Conservation (phyloP, 805 yeast species). For the Sungouiozyma ichnusensis region DNA sequence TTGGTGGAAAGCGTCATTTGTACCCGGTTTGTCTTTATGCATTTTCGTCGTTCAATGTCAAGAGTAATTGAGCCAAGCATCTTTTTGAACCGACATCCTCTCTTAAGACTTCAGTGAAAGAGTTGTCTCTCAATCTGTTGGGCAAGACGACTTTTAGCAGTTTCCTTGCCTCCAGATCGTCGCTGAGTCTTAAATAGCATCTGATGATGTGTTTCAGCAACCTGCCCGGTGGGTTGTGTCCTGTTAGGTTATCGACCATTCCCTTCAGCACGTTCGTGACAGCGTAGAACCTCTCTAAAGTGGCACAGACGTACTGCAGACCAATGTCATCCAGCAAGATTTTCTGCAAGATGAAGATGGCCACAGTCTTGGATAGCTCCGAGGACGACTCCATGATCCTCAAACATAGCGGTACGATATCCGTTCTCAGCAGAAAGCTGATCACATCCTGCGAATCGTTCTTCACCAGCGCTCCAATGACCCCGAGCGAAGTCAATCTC, state of each 20-base stretch:
- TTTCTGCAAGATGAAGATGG: slow-evolving; percentile 90
- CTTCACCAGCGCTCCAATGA: slow-evolving; percentile 91
- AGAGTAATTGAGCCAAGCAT: slow-evolving; percentile 72
- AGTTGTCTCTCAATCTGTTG: slow-evolving; percentile 62
- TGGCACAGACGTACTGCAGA: slow-evolving; percentile 83
- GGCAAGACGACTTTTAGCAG: slow-evolving; percentile 79
- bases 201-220: slow-evolving; percentile 86
- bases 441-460: slow-evolving; percentile 94
- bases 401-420: slow-evolving; percentile 87
- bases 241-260: slow-evolving; percentile 80
- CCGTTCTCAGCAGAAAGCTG: slow-evolving; percentile 84
- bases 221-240: slow-evolving; percentile 63
- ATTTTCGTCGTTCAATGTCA: slow-evolving; percentile 43
- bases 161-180: slow-evolving; percentile 81
- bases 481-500: slow-evolving; percentile 87
- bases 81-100: slow-evolving; percentile 85
- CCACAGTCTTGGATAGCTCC: slow-evolving; percentile 90
- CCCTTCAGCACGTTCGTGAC: slow-evolving; percentile 77
- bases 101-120: slow-evolving; percentile 65
- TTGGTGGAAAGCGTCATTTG: background rate
- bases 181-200: slow-evolving; percentile 83
- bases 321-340: slow-evolving; percentile 89
- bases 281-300: slow-evolving; percentile 88
- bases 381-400: slow-evolving; percentile 93
- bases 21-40: background rate